Base-by-base conservation (phyloP, 1,139 yeast genomes). In the Kodamaea anthophila region DNA sequence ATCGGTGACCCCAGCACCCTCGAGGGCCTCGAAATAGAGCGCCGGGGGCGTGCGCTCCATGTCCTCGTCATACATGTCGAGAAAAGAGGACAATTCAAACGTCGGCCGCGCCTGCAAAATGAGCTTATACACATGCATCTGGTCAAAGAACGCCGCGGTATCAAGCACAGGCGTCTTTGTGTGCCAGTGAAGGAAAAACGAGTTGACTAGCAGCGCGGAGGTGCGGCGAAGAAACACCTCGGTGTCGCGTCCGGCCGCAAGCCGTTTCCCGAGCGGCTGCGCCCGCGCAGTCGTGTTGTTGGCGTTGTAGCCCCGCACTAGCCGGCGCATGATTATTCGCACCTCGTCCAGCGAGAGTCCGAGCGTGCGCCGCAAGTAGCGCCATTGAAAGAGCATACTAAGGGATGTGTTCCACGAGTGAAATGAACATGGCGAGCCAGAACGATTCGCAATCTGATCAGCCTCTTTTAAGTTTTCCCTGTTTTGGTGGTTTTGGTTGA, bases 341-440 rank as follows among this genome's bases (percentile, higher is more conserved):
- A 37, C 35, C 13, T 49, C 45, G 1, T 39, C 39, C 0, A 37
- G 29, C 0, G 51, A 24, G 7, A 40, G 42, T 4, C 46, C 47
- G 9, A 55, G 36, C 15, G 41, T 35, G 13, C 41, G 33, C 10
- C 35, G 31, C 28, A 60, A 49, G 28, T 40, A 56, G 6, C 40
- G 38, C 74, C 74, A 68, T 25, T 48, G 49, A 20, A 65, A 32
- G 2, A 64, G 39, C 13, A 60, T 46, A n/a, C 61, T 58, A 5
- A 55, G 38, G 5, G 67, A 59, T 51, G 66, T 53, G 39, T 63
- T 66, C 74, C 74, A 69, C 28, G n/a, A n/a, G n/a, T n/a, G n/a
- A n/a, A n/a, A n/a, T n/a, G n/a, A n/a, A n/a, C n/a, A n/a, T n/a
- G n/a, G n/a, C n/a, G n/a, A n/a, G n/a, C n/a, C n/a, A n/a, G n/a